Conservation (phyloP, 78 protist species). For the Pelomyxa schiedti region DNA sequence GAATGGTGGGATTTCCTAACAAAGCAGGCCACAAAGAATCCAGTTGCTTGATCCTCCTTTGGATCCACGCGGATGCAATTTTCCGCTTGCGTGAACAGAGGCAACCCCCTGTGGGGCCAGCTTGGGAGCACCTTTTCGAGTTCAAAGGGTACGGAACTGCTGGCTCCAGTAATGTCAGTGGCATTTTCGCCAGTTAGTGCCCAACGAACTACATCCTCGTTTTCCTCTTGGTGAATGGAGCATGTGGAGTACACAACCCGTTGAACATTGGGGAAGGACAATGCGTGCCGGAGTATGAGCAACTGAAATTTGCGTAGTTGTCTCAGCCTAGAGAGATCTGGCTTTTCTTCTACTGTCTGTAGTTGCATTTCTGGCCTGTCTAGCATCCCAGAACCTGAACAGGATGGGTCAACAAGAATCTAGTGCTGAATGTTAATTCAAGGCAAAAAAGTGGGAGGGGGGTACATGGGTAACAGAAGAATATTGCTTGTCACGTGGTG, state of each 20-base stretch:
- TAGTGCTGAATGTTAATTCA: too few relatives aligned
- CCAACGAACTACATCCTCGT: constrained; percentile 32
- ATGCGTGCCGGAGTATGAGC: constrained; percentile 12
- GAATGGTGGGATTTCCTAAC: too few relatives aligned
- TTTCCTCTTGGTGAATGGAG: constrained; percentile 26
- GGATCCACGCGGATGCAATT: neutral
- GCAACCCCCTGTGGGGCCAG: neutral
- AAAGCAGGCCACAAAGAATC: constrained; percentile 28
- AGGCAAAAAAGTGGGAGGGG: too few relatives aligned
- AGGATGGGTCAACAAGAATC: constrained; percentile 16
- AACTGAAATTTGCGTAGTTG: neutral
- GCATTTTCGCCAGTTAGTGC: too few relatives aligned
- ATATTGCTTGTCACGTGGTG: neutral
- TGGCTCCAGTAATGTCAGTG: too few relatives aligned
- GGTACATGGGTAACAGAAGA: too few relatives aligned
- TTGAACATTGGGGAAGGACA: constrained; percentile 2
- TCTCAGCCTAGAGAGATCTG: neutral
- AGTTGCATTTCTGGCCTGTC: neutral
- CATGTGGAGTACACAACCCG: constrained; percentile 41
- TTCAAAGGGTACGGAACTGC: neutral
- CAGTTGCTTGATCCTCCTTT: constrained; percentile 7
- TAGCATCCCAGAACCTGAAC: constrained; percentile 10
- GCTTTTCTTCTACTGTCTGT: neutral
- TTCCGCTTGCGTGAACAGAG: neutral
- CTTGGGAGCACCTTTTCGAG: neutral